Evolutionary conservation across 2,329 filamentous ascomycete species (phyloP).

Genomic region (Polychaeton citri): DNA sequence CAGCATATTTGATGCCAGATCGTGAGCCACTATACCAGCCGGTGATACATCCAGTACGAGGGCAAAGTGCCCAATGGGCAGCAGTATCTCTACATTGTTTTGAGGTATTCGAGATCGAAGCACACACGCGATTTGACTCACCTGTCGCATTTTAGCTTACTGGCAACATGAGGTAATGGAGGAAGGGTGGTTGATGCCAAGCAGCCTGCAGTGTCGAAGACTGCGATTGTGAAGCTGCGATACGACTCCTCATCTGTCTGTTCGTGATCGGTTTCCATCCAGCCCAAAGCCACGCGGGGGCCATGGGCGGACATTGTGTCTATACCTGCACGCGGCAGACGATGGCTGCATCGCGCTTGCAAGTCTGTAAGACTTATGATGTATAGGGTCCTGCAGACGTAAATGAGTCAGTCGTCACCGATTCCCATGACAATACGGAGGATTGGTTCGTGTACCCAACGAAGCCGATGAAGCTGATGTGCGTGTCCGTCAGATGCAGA

Average conservation of each 20-base stretch:
- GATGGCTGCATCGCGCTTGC: neutral
- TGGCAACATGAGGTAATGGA: neutral
- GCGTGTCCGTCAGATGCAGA: neutral
- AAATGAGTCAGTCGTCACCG: neutral
- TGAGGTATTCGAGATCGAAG: too few relatives aligned
- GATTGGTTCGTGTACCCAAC: neutral
- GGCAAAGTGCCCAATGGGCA: too few relatives aligned
- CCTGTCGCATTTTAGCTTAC: neutral
- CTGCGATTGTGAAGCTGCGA: too few relatives aligned
- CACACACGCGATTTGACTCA: too few relatives aligned
- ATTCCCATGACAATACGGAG: neutral
- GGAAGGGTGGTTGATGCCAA: neutral
- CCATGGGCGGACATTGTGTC: neutral
- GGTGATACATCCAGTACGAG: too few relatives aligned
- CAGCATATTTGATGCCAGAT: neutral
- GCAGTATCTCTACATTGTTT: too few relatives aligned
- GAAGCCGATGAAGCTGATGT: neutral
- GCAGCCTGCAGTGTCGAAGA: neutral
- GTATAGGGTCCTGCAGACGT: neutral
- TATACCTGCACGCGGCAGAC: neutral
- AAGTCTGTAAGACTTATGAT: neutral
- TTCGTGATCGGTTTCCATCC: neutral
- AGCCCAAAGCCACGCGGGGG: neutral
- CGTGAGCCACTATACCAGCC: neutral
- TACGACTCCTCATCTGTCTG: neutral